These are phyloP conservation scores for Gossypium bickii DNA, from an alignment of 345 rosid genomes.

Conservation along the genomic window DNA sequence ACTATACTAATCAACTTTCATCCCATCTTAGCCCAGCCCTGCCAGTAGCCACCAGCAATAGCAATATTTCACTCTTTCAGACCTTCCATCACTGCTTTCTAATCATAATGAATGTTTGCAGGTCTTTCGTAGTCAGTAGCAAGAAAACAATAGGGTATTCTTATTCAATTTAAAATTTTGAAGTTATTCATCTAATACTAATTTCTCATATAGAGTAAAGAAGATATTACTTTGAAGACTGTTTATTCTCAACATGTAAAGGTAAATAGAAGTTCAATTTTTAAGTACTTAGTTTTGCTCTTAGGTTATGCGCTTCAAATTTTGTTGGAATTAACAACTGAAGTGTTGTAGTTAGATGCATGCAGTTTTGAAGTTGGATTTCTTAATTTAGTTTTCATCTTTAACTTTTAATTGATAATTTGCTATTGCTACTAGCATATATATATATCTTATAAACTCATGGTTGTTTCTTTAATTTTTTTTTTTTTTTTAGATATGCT, in stretches of 20 bases:
- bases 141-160: background rate
- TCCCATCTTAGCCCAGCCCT: background rate
- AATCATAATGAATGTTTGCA: background rate
- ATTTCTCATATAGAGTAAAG: background rate
- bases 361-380: background rate
- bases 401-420: background rate
- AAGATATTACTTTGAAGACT: background rate
- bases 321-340: background rate
- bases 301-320: background rate
- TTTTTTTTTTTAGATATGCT: background rate
- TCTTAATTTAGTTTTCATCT: background rate
- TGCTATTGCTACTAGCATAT: background rate
- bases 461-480: background rate
- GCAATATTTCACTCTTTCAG: conserved; percentile 1
- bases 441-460: background rate
- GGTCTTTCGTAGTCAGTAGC: background rate
- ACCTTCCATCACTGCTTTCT: background rate
- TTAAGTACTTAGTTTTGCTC: too few relatives aligned
- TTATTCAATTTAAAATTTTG: background rate
- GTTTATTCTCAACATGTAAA: background rate
- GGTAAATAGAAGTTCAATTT: too few relatives aligned
- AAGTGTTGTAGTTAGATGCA: background rate
- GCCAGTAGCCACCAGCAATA: background rate
- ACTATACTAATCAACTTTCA: background rate
- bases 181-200: background rate